Percentiles rank a stretch among this genome's conserved stretches.
Conservation (phyloP, 2,329 filamentous ascomycete genomes). For the Exserohilum turcica region DNA sequence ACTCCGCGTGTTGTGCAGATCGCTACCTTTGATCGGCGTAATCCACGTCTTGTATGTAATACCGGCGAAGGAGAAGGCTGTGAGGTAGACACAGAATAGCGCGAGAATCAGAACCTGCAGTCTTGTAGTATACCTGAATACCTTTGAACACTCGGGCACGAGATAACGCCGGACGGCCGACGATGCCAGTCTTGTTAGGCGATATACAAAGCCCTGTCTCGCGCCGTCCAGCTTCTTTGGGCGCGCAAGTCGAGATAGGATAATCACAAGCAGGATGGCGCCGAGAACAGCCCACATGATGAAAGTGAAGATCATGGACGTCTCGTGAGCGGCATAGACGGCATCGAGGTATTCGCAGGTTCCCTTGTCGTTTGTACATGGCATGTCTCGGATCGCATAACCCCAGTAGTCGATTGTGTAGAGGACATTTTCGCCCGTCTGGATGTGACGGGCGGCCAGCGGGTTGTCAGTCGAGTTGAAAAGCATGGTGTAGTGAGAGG, state of each 20-base stretch:
- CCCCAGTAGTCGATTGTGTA: slow-evolving; percentile 13
- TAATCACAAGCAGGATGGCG: slow-evolving; percentile 1
- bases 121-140: slow-evolving; percentile 6
- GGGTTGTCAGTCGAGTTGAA: slow-evolving; percentile 5
- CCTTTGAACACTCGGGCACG: slow-evolving; percentile 4
- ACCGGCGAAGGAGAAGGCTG: slow-evolving; percentile 7
- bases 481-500: slow-evolving; percentile 4
- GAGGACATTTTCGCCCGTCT: slow-evolving; percentile 5
- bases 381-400: slow-evolving; percentile 9
- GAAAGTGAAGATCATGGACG: slow-evolving; percentile 12
- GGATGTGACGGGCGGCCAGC: slow-evolving; percentile 12
- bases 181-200: slow-evolving; percentile 1
- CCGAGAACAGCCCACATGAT: slow-evolving; percentile 9
- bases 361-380: slow-evolving; percentile 8
- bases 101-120: slow-evolving; percentile 8
- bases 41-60: slow-evolving; percentile 13
- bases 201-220: slow-evolving; percentile 7
- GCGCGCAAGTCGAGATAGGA: slow-evolving; percentile 4
- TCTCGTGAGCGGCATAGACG: slow-evolving; percentile 7
- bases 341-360: slow-evolving; percentile 11
- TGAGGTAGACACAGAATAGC: slow-evolving; percentile 8
- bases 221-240: slow-evolving; percentile 3
- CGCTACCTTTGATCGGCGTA: slow-evolving; percentile 7
- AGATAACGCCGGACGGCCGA: neutral
- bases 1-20: slow-evolving; percentile 7